Evolutionary conservation across 1,284 basidiomycete genomes (phyloP), one percentile per base, ranked within the genome.

Genomic region (Hymenochaete sp.): DNA sequence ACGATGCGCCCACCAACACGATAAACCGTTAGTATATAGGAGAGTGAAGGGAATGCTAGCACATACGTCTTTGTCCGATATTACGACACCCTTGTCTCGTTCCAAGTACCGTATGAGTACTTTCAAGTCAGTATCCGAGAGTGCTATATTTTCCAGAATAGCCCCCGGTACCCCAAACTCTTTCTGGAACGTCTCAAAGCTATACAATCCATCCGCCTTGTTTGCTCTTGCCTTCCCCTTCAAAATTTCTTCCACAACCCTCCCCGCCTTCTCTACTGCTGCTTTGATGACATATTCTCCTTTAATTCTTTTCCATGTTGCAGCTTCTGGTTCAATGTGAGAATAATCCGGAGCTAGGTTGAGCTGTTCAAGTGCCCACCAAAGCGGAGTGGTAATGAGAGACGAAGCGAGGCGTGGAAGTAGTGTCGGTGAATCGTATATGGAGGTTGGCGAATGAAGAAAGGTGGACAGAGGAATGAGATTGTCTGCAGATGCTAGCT

Each of bases 351-450:
- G n/a, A 9, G 84, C 77, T 1, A 92, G 67, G 25, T 79, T 85
- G 27, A 88, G 65, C 53, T 88, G 86, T 42, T 83, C 76, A 27
- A 93, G 70, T 2, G 81, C 81, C 87, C 88, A 93, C 81, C 84
- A 91, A 1, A 93, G 65, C 0, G 90, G 88, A 56, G 77, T 80
- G 13, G 79, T 86, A 3, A 92, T 68, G 9, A 90, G 67, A 44
- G 76, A 80, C 3, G 81, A 73, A 0, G 77, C 82, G 38, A 91
- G 69, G 10, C 81, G 75, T 36, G 68, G 72, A 1, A 83, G 79
- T 7, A 88, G 61, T 65, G 75, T 85, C 3, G 79, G 75, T 0
- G 79, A 64, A 46, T 82, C 73, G 52, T 85, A 79, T 48, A 92
- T 71, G 0, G 86, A 83, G 32, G 71, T 64, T 14, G 69, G 62